Evolutionary conservation across 139 green algal species (phyloP), one percentile per base, ranked within the genome.

Genomic region (Trebouxia sp.): DNA sequence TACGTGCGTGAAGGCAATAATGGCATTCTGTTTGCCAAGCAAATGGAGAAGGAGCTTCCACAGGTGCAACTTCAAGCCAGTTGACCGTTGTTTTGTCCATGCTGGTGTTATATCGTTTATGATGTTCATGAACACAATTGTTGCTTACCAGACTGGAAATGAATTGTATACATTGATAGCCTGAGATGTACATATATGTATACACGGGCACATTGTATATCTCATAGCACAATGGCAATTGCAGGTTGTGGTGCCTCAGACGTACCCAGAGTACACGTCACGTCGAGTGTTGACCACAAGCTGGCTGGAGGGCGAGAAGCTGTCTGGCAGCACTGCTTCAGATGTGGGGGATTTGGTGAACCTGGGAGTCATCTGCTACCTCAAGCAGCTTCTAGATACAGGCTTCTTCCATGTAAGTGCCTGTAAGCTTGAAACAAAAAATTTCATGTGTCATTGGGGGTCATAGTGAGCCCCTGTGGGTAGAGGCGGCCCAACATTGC

Each of bases 301-400:
- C 79, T 98, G 95, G 95, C 78, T 98, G 26, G 69, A 51, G n/a
- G 94, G 94, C 48, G 90, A 94, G 83, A 92, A 94, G 84, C 90
- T 98, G 78, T 91, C 76, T 42, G 91, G 97, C 85, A 94, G 84
- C 84, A 87, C 90, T 45, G 94, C 92, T 8, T 82, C 89, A 80
- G 96, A 99, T 80, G 95, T 99, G 69, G 94, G 93, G 26, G 83
- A 85, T 5, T 88, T 98, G 48, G 95, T 98, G 70, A 99, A 99
- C 88, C 75, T 99, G 41, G 97, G 97, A 39, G 96, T 99, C 38
- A 97, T 99, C 80, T 97, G 92, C 89, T 99, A 98, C 90, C 89
- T 99, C 39, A 98, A 98, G 86, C 96, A 99, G 88, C 90, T 99
- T 79, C 91, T 99, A 42, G 93, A 98, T 76, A 97, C 90, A 8